Percentiles rank a stretch among this genome's conserved stretches.
Conservation (phyloP, 2,329 filamentous ascomycete species). For the Colletotrichum nymphaeae region DNA sequence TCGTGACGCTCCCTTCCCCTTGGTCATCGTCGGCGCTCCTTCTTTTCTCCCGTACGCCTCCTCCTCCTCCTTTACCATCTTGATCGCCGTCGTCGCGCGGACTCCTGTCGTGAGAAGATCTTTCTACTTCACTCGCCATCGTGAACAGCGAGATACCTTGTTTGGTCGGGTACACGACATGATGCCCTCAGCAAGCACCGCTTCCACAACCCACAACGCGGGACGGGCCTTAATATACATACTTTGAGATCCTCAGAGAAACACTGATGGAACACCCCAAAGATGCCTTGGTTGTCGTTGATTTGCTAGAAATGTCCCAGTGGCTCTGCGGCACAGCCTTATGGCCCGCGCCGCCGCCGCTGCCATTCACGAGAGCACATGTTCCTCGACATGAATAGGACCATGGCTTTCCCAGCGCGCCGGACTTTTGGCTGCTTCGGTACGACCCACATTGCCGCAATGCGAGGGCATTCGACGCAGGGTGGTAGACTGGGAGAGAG, state of each 20-base stretch:
- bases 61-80: not conserved
- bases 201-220: not conserved
- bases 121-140: constrained; percentile 14
- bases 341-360: not conserved
- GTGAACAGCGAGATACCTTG: not conserved
- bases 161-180: constrained; percentile 5
- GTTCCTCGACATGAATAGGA: not conserved
- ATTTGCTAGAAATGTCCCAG: not conserved
- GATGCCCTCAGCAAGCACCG: not conserved
- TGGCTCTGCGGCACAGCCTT: not conserved
- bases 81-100: not conserved
- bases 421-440: constrained; percentile 2
- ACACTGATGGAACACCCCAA: no score
- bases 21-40: not conserved
- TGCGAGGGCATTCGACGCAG: not conserved
- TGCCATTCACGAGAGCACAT: not conserved
- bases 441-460: constrained; percentile 7
- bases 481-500: not conserved
- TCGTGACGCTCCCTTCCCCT: constrained; percentile 16
- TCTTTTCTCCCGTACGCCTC: not conserved
- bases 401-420: not conserved
- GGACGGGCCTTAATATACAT: constrained; percentile 10
- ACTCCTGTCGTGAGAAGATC: not conserved
- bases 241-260: not conserved
- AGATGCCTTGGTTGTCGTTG: not conserved